phyloP scores from a whole-genome alignment of 768 basidiomycete genomes.

The Candolleomyces efflorescens region DNA sequence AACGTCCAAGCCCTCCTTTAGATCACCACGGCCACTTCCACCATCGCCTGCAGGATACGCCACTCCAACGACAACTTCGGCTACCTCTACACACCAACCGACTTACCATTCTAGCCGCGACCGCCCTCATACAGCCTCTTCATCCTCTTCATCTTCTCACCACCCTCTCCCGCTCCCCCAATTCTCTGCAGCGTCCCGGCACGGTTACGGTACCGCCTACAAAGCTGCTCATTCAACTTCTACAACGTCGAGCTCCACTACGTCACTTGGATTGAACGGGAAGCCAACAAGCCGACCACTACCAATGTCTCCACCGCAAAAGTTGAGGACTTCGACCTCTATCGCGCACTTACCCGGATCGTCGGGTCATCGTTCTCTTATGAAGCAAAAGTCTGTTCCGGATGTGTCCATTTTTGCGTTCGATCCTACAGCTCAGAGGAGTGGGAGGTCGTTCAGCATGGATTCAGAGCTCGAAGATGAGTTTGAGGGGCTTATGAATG shows the following conservation, averaged over 20 bases:
- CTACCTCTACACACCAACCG: no score
- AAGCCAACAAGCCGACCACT: background rate
- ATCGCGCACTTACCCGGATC: background rate
- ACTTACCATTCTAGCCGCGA: no score
- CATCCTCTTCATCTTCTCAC: background rate
- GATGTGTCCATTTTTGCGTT: conserved; percentile 8
- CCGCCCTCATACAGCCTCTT: background rate
- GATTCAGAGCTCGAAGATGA: background rate
- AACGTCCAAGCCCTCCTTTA: background rate
- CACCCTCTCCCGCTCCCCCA: background rate
- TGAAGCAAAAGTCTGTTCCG: conserved; percentile 8
- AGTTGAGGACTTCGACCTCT: background rate
- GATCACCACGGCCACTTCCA: conserved; percentile 2
- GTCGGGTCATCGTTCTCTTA: background rate
- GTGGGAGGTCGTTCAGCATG: background rate
- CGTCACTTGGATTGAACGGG: background rate
- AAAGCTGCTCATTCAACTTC: background rate
- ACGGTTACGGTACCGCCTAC: background rate
- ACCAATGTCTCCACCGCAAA: background rate
- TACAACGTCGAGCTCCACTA: background rate
- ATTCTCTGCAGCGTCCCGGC: conserved; percentile 1
- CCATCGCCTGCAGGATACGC: background rate
- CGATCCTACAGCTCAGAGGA: background rate
- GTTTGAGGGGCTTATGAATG: background rate
- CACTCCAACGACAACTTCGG: no score